Evolutionary conservation across 2,329 filamentous ascomycete species (phyloP).

Genomic region (Macrophomina tecta): DNA sequence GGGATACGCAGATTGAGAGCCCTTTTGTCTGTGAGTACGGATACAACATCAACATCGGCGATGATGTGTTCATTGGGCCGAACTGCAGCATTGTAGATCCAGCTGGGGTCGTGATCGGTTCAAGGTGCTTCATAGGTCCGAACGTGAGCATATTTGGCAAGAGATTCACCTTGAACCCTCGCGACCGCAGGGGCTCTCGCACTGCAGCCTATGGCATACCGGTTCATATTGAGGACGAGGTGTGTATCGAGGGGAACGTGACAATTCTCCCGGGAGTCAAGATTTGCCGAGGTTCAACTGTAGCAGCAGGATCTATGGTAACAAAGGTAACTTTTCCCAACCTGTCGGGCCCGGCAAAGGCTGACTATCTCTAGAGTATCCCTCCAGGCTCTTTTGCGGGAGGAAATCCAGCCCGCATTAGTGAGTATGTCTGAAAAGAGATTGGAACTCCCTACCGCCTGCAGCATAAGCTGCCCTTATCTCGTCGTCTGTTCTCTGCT

Average conservation of each 20-base stretch:
- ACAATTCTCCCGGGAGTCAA: constrained; percentile 63
- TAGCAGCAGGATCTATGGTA: constrained; percentile 62
- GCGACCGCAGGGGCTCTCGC: constrained; percentile 74
- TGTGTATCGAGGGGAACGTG: constrained; percentile 68
- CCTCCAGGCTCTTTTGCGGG: too few species aligned
- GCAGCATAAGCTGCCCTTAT: too few species aligned
- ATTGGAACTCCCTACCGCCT: too few species aligned
- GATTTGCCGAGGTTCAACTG: constrained; percentile 60
- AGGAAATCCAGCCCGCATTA: too few species aligned
- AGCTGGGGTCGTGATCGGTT: neutral
- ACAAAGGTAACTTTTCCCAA: constrained; percentile 43
- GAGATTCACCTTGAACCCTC: constrained; percentile 67
- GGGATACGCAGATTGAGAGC: constrained; percentile 78
- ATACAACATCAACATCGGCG: constrained; percentile 89
- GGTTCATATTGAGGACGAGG: constrained; percentile 77
- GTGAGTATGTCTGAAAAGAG: too few species aligned
- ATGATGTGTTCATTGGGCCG: constrained; percentile 81
- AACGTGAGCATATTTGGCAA: neutral
- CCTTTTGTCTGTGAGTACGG: constrained; percentile 95
- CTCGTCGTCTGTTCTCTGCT: too few species aligned
- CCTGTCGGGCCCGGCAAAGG: too few species aligned
- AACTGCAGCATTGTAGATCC: constrained; percentile 83
- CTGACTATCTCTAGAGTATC: too few species aligned
- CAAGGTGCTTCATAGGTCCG: neutral
- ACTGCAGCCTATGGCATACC: constrained; percentile 72